Conservation (phyloP, 805 yeast genomes). For the Suhomyces sp. region DNA sequence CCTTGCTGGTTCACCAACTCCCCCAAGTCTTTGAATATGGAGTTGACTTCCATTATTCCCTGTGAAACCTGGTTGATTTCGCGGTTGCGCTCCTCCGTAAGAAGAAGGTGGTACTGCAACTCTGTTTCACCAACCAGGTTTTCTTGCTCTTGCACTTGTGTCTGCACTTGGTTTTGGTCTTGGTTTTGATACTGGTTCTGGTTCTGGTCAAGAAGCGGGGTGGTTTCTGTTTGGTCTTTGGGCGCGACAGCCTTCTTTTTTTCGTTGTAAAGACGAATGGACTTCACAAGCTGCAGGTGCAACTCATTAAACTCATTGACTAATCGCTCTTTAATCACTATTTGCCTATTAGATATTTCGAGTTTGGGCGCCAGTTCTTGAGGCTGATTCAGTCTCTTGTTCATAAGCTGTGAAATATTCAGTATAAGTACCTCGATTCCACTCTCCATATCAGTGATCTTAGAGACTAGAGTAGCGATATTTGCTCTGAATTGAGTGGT, state of each 20-base stretch:
- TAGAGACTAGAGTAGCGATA: constrained; percentile 31
- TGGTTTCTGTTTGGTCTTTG: constrained; percentile 19
- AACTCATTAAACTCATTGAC: constrained; percentile 55
- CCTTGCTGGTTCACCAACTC: constrained; percentile 82
- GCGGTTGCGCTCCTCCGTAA: constrained; percentile 69
- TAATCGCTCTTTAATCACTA: constrained; percentile 50
- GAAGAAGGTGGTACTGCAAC: constrained; percentile 58
- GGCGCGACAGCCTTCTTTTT: constrained; percentile 30
- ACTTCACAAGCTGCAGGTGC: constrained; percentile 40
- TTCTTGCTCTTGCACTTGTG: constrained; percentile 32
- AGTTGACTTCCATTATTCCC: constrained; percentile 81
- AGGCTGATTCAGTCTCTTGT: constrained; percentile 21
- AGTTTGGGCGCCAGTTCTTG: constrained; percentile 14
- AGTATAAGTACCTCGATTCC: constrained; percentile 32
- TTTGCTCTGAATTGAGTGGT: constrained; percentile 30
- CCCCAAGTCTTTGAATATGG: constrained; percentile 80
- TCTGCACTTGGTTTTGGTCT: constrained; percentile 26
- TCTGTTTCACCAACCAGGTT: constrained; percentile 46
- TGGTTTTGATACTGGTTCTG: constrained; percentile 21
- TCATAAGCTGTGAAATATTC: constrained; percentile 26
- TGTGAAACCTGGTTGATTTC: constrained; percentile 71
- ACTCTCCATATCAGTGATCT: constrained; percentile 28
- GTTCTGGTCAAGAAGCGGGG: constrained; percentile 36
- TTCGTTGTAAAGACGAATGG: constrained; percentile 49
- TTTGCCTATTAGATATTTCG: constrained; percentile 37